phyloP scores from a whole-genome alignment of 2,329 filamentous ascomycete genomes.

The Aspergillus sp. region DNA sequence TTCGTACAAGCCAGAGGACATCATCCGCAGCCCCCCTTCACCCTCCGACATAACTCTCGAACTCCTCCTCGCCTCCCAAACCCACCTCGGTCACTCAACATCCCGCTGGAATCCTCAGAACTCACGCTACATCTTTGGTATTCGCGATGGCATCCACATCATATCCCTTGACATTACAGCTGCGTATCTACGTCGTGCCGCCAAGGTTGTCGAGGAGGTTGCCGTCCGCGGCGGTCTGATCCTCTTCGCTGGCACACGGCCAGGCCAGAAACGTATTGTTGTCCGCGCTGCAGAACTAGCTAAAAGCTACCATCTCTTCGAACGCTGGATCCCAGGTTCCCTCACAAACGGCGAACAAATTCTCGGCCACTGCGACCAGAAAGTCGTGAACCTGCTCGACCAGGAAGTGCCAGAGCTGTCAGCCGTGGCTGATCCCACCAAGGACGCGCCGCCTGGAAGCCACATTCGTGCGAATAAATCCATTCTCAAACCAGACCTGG shows the following conservation, averaged over 20 bases:
- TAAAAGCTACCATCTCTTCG: slow-evolving; percentile 82
- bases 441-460: slow-evolving; percentile 34
- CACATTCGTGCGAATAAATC: slow-evolving; percentile 62
- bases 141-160: slow-evolving; percentile 85
- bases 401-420: slow-evolving; percentile 59
- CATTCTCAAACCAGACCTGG: slow-evolving; percentile 80
- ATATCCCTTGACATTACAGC: slow-evolving; percentile 89
- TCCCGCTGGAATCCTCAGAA: slow-evolving; percentile 94
- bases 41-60: slow-evolving; percentile 85
- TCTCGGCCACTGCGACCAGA: slow-evolving; percentile 66
- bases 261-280: slow-evolving; percentile 76
- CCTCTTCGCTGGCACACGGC: slow-evolving; percentile 84
- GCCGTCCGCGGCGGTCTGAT: slow-evolving; percentile 79
- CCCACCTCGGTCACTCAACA: slow-evolving; percentile 86
- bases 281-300: slow-evolving; percentile 77
- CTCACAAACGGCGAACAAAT: slow-evolving; percentile 94
- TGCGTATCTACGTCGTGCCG: slow-evolving; percentile 84
- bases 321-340: slow-evolving; percentile 85
- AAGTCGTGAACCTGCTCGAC: slow-evolving; percentile 77
- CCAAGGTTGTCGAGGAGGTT: slow-evolving; percentile 88
- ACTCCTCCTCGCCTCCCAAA: slow-evolving; percentile 81
- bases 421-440: no score
- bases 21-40: slow-evolving; percentile 67
- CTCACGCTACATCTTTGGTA: slow-evolving; percentile 88
- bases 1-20: slow-evolving; percentile 32